Base-by-base conservation (phyloP, 768 basidiomycete species). In the Mycena amicta region DNA sequence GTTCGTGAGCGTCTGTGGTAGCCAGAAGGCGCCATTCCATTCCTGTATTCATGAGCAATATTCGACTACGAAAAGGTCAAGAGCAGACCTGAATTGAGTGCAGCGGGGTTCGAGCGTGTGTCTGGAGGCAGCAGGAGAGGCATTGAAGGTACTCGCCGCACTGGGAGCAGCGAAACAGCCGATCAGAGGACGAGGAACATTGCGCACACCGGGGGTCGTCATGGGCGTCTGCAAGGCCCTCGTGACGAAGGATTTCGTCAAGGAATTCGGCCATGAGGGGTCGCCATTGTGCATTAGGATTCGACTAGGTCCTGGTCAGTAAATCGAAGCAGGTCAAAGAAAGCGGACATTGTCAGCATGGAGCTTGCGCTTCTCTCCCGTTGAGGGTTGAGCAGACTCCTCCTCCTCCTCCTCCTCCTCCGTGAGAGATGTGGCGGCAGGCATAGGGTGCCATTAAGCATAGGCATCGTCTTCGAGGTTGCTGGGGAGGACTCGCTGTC, bases 1-100 rank as follows among this genome's bases (percentile, higher is more conserved):
- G 1, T 12, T 5, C 8, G 30, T 4, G 1, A 61, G 53, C 1
- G 41, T 31, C 1, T n/a, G 27, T 0, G 22, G 45, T 13, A 3
- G 23, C 62, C 63, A 66, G 26, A 39, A 56, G 2, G 27, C 2
- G 1, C 59, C 63, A 2, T 20, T 58, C 65, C 65, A 66, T 46
- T 55, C 54, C 65, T 66, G 25, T 5, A 28, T 25, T 13, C 6
- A 13, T 26, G 25, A 49, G 26, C 23, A 28, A 5, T 13, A 13
- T 49, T 28, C 13, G 25, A 37, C 47, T 37, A 8, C 33, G 33
- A 8, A 23, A 45, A 45, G 43, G 20, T 16, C 8, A 8, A 49
- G 25, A 29, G 15, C 28, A 33, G 8, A 52, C 53, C 53, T 55
- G 41, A n/a, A 55, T 22, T 8, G 5, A 6, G 41, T 55, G 53